Percentiles rank a stretch among this genome's conserved stretches.
These are phyloP conservation scores for Rhodotorula sp. DNA, from an alignment of 1,284 basidiomycete genomes.

Conservation along the genomic window DNA sequence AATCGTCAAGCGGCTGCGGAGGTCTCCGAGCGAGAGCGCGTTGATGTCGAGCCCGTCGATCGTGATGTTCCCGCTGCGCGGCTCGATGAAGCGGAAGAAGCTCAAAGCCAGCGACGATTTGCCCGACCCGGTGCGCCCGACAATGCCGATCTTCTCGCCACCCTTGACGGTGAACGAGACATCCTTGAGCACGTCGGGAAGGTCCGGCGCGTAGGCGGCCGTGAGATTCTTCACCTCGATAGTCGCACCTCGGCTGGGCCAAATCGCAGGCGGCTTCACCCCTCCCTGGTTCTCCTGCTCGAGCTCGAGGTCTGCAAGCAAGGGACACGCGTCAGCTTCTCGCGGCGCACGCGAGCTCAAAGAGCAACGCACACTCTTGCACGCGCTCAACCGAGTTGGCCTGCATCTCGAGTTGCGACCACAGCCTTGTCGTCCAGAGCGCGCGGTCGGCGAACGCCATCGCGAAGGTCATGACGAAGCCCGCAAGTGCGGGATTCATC, in stretches of 20 bases:
- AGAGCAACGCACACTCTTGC: constrained; percentile 52
- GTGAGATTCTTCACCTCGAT: constrained; percentile 55
- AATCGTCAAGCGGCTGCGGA: constrained; percentile 58
- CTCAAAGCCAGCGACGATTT: constrained; percentile 55
- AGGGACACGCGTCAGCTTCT: not conserved
- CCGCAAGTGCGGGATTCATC: constrained; percentile 53
- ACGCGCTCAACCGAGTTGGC: constrained; percentile 58
- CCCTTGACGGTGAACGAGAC: constrained; percentile 55
- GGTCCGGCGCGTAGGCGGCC: constrained; percentile 56
- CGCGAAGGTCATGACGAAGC: constrained; percentile 46
- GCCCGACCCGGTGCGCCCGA: constrained; percentile 55
- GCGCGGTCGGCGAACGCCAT: constrained; percentile 53
- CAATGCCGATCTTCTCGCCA: constrained; percentile 57
- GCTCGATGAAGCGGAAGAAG: constrained; percentile 57
- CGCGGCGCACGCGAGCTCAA: not conserved
- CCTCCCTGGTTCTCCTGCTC: constrained; percentile 56
- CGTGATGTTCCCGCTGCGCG: constrained; percentile 51
- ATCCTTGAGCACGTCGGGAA: constrained; percentile 56
- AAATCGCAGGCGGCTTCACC: constrained; percentile 56
- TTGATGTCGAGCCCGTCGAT: constrained; percentile 57
- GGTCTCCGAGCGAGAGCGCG: constrained; percentile 54
- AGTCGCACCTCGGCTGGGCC: constrained; percentile 55
- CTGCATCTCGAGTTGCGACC: constrained; percentile 54
- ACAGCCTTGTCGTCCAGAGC: constrained; percentile 56
- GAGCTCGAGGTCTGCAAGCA: constrained; percentile 49